Base-by-base conservation (phyloP, 106 monocot species). In the Platanthera zijinensis region DNA sequence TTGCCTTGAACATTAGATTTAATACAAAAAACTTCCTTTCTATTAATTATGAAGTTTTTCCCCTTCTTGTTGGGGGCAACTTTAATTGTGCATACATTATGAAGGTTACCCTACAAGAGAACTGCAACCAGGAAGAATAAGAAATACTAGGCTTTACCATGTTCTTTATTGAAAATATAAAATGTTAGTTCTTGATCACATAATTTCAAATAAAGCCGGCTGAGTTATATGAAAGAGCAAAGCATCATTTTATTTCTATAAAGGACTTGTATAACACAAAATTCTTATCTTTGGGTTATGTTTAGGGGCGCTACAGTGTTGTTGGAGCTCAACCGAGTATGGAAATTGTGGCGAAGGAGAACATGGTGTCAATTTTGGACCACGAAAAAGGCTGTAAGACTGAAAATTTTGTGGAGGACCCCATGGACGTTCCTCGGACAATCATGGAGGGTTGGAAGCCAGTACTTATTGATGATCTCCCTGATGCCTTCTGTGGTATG, bases 291-390 rank as follows among this genome's bases (percentile, higher is more conserved):
- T 28, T 64, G 14, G 51, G 18, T 67, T 25, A 12, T 79, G 0
- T 47, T 69, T 48, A 95, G 95, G 95, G 95, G 21, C 82, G 95
- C 13, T 95, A 95, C 57, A 92, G 95, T 69, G 85, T 86, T 18
- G 86, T 95, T 51, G 95, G 95, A 50, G 95, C 92, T 19, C 92
- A 92, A 52, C 95, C 95, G 12, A 86, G 88, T 10, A 90, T 95
- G 86, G 95, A 95, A 78, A 87, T 95, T 32, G 90, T 92, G 46
- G 95, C 95, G 10, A 88, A 87, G 85, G 90, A 92, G 78, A 86
- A 95, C 73, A 50, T 22, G 62, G 95, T 95, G n/a, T 81, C 87
- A 1, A 83, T 95, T 46, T 83, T 90, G 92, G 88, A 95, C 71
- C 92, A 95, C 74, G 86, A 88, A 76, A 84, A 88, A 54, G 90